Percentiles rank a stretch among this genome's conserved stretches.
Conservation (phyloP, 169 alveolate genomes). For the Babesia bigemina region DNA sequence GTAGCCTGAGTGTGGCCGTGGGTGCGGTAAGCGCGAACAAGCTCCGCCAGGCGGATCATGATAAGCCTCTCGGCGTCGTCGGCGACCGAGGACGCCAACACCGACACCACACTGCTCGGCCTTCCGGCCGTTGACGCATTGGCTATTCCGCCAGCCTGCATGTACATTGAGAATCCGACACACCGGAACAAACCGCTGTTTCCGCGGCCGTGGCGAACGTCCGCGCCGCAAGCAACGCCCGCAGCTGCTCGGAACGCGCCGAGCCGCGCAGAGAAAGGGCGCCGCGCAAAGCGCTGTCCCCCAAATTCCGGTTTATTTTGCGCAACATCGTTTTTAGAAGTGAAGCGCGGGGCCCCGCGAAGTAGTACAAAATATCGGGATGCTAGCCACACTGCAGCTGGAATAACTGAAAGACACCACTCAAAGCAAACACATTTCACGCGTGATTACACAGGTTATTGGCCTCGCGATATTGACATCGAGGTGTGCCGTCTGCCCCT, state of each 20-base stretch:
- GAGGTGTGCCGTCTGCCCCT: no score
- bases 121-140: slow-evolving; percentile 2
- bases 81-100: slow-evolving; percentile 10
- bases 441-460: no score
- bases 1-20: slow-evolving; percentile 72
- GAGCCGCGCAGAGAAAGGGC: background rate
- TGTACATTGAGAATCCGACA: background rate
- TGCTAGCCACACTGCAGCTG: no score
- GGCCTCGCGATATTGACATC: no score
- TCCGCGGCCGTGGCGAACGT: background rate
- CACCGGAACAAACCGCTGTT: background rate
- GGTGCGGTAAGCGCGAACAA: slow-evolving; percentile 71
- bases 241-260: background rate
- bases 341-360: background rate
- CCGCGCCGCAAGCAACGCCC: background rate
- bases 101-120: slow-evolving; percentile 6
- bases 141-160: background rate
- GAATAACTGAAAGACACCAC: no score
- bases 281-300: background rate
- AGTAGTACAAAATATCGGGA: no score
- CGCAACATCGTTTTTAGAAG: background rate
- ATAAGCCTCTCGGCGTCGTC: slow-evolving; percentile 23
- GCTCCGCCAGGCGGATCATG: slow-evolving; percentile 63
- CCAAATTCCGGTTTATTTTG: background rate
- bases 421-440: no score